Conservation (phyloP, 495 filamentous ascomycete genomes). For the Neurospora sp. region DNA sequence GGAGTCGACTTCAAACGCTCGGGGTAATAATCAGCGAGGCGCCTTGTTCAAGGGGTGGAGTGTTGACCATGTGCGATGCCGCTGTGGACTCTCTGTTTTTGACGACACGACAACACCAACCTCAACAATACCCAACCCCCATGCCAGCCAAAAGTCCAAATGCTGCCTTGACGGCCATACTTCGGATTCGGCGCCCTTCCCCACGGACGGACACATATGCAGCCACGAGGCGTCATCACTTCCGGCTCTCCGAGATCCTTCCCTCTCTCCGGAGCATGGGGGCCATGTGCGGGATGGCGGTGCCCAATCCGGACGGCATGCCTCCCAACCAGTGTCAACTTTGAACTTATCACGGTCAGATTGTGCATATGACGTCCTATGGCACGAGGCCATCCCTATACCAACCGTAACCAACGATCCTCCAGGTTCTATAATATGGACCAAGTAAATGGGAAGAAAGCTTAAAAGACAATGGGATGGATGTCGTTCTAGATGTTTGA, state of each 20-base stretch:
- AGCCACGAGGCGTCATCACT: neutral
- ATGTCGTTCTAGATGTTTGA: neutral
- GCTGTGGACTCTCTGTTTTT: neutral
- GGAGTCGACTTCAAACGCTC: neutral
- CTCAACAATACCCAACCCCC: neutral
- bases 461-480: neutral
- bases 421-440: neutral
- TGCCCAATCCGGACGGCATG: neutral
- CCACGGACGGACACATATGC: neutral
- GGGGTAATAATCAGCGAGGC: neutral
- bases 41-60: neutral
- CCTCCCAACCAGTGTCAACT: neutral
- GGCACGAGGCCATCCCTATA: neutral
- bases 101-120: neutral
- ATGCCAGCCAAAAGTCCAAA: neutral
- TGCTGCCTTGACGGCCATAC: neutral
- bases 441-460: neutral
- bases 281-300: neutral
- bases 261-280: constrained; percentile 9
- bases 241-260: constrained; percentile 13
- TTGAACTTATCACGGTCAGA: neutral
- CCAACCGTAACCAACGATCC: neutral
- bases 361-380: neutral
- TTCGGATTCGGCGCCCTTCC: neutral
- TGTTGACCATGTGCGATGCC: neutral